A percentile compares a stretch with the other conserved stretches of the same genome.
Conservation (phyloP, 2,329 filamentous ascomycete species). For the Paecilomyces formosus region DNA sequence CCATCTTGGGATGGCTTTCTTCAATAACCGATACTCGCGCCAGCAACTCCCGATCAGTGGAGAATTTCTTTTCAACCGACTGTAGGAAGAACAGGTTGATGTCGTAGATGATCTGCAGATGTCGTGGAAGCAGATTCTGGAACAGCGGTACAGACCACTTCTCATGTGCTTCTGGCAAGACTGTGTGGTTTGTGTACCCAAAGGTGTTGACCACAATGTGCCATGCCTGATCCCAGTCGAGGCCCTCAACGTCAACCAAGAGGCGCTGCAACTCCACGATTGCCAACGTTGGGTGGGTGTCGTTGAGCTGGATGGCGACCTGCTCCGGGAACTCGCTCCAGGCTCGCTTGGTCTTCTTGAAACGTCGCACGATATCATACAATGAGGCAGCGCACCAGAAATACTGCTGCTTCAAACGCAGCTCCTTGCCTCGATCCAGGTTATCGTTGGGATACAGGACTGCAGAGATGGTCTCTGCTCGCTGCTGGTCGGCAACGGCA, state of each 20-base stretch:
- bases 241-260: conserved; percentile 76
- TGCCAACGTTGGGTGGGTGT: conserved; percentile 92
- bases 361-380: conserved; percentile 90
- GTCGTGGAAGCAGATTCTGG: conserved; percentile 86
- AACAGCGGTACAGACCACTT: conserved; percentile 95
- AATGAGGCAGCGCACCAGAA: conserved; percentile 98
- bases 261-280: conserved; percentile 95
- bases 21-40: conserved; percentile 92
- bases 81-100: conserved; percentile 95
- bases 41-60: conserved; percentile 80
- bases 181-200: conserved; percentile 97
- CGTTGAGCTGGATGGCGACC: conserved; percentile 95
- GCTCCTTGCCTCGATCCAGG: conserved; percentile 90
- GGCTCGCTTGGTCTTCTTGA: conserved; percentile 90
- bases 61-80: conserved; percentile 80
- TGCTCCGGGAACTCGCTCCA: conserved; percentile 93
- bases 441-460: conserved; percentile 98
- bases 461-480: conserved; percentile 96
- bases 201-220: conserved; percentile 70
- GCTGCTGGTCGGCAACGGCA: conserved; percentile 95
- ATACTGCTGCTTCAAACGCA: conserved; percentile 97
- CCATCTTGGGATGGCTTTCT: conserved; percentile 94
- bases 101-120: conserved; percentile 96
- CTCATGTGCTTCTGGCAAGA: conserved; percentile 91
- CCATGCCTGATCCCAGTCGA: conserved; percentile 94